Evolutionary conservation across 2,329 filamentous ascomycete genomes (phyloP), one percentile per base, ranked within the genome.

Genomic region (Xylariomycetidae sp.): DNA sequence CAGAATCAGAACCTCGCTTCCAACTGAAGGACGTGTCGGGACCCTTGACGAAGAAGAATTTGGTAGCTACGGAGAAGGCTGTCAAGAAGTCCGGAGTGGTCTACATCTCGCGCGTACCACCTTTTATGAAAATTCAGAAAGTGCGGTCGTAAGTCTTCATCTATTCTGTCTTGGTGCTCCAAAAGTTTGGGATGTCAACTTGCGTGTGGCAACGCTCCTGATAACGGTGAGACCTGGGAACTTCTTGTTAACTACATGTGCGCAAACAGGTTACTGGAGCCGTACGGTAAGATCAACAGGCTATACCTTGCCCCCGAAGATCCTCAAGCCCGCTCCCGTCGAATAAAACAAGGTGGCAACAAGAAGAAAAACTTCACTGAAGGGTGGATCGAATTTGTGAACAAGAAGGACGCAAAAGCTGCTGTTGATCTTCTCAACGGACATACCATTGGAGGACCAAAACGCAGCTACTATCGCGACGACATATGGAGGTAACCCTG

Each of bases 401-500:
- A 72, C 42, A 92, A 92, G 59, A 71, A 72, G 43, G 79, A 89
- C 42, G 86, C 86, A 22, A 87, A 89, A 57, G 66, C 74, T n/a
- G 81, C 76, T 0, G 84, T 79, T 31, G 82, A 86, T 46, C 70
- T 83, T 17, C 67, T 93, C 31, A 93, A 93, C 53, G 82, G 82
- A 25, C 75, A 74, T 42, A 85, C 74, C 10, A 84, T 92, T 38
- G 85, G 85, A 31, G 86, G 86, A 17, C 89, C 89, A 64, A 93
- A 93, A 64, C 74, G 85, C 10, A 76, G 74, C 30, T 87, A 84
- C 56, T 93, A 90, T 63, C 77, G 84, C 48, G 86, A 93, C 56
- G 86, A 93, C 56, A 72, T 93, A 27, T 93, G 86, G 86, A 89
- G 83, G 49, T 64, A 30, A n/a, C n/a, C n/a, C n/a, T n/a, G n/a